Evolutionary conservation across 23 red algal genomes (phyloP), one percentile per base, ranked within the genome.

Genomic region (Gracilaria domingensis): DNA sequence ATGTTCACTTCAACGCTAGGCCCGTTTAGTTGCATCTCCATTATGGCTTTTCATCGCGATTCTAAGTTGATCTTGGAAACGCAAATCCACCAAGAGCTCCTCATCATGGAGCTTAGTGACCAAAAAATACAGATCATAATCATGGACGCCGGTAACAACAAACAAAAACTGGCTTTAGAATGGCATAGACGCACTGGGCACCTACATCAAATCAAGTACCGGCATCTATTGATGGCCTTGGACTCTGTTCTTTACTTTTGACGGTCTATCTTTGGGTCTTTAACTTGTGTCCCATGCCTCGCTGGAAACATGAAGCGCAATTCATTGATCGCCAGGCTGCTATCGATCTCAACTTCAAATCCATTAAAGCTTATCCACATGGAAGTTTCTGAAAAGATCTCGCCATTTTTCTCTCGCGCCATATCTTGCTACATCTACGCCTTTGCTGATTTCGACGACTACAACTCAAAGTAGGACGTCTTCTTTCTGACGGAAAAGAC

Each of bases 121-220:
- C 1, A 47, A 4, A 29, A 78, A 2, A 1, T 4, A 37, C 8
- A 48, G 9, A 17, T 47, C 4, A 8, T 53, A 12, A 12, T 78
- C 11, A 48, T 29, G 20, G 38, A 1, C 6, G 36, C 28, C 1
- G 37, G 20, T 36, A 47, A 48, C 61, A 35, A 0, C 59, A 47
- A 70, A 33, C 24, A 86, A 71, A 54, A 86, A 18, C 35, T 25
- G 24, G 60, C 35, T 34, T 32, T 70, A 24, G 20, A 86, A 48
- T 71, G 82, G 82, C 82, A 71, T 49, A 30, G 44, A 51, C 57
- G 62, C 20, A 72, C 42, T 0, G 60, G 60, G 35, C 82, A 73
- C 0, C 34, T 72, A 4, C 26, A 62, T 16, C 7, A 8, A 30
- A 54, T 36, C 8, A 53, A 0, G 9, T 86, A 48, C 60, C 50